Base-by-base conservation (phyloP, 176 grass and related monocot species). In the Aegilops sharonensis region DNA sequence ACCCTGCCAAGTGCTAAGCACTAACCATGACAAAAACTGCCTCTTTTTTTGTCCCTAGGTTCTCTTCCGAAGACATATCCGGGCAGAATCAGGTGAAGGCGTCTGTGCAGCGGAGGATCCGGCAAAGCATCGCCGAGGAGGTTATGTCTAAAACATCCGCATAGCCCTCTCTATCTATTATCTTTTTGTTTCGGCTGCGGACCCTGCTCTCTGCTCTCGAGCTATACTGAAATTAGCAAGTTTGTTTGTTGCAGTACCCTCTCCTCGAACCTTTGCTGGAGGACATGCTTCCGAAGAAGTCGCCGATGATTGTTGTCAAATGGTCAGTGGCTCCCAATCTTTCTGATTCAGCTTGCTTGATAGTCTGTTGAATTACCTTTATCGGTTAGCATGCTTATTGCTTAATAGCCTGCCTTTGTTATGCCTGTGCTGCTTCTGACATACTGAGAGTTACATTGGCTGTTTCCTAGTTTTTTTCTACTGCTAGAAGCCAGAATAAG, bases 41-140 rank as follows among this genome's bases (percentile, higher is more conserved):
- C 73, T 14, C 54, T 75, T 84, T 75, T 63, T 37, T 63, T 45
- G 0, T 45, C 25, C 57, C 4, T 81, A 99, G 94, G 70, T 99
- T 99, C 87, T 91, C 97, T 21, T 91, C 79, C 14, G 97, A 99
- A 67, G 97, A 99, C 88, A 90, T 99, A 85, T 99, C 97, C 30
- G 94, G 88, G 27, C 97, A 99, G 84, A 99, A 99, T 91, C 97
- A 99, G 91, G 94, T 99, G 61, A 99, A 99, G 78, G 92, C 97
- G 31, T 96, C 94, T 36, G 92, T 96, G 31, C 94, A 99, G 45
- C 59, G 94, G 50, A 99, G 37, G 80, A 96, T 99, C 80, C 89
- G 97, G 25, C 97, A 96, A 84, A 96, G 92, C 84, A 89, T 99
- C 30, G 94, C 97, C 64, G 97, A 97, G 75, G 92, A 97, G 95